Percentiles rank a stretch among this genome's conserved stretches.
These are phyloP conservation scores for Jaapia argillacea DNA, from an alignment of 768 basidiomycete species.

Conservation along the genomic window DNA sequence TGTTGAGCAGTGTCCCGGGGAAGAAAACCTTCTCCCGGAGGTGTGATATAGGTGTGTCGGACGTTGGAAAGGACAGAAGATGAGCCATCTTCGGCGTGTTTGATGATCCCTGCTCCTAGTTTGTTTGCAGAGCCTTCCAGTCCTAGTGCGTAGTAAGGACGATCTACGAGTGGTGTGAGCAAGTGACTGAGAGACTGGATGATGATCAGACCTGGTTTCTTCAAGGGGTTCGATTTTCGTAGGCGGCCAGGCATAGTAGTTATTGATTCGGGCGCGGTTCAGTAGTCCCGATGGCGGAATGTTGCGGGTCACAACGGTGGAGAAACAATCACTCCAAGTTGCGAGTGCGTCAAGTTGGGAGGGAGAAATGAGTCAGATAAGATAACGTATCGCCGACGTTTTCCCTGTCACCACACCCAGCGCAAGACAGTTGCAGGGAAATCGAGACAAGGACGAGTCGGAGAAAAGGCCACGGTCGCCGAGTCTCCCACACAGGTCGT, in stretches of 20 bases:
- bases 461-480: no score
- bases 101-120: slow-evolving; percentile 87
- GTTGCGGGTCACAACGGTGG: no score
- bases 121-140: slow-evolving; percentile 99
- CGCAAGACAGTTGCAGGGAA: no score
- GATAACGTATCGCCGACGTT: no score
- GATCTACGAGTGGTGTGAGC: slow-evolving; percentile 29
- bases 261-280: no score
- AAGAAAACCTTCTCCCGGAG: slow-evolving; percentile 95
- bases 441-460: no score
- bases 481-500: no score
- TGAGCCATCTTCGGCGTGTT: slow-evolving; percentile 65
- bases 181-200: background rate
- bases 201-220: slow-evolving; percentile 19
- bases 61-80: slow-evolving; percentile 82
- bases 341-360: no score
- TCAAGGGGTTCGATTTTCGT: slow-evolving; percentile 17
- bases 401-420: no score
- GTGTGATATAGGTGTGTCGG: slow-evolving; percentile 97
- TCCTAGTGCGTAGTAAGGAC: slow-evolving; percentile 79
- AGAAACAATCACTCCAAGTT: no score
- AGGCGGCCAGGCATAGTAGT: slow-evolving; percentile 16
- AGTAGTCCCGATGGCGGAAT: no score
- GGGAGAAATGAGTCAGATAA: no score
- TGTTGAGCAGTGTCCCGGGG: slow-evolving; percentile 94